Base-by-base conservation (phyloP, 1,139 yeast species). In the Zygosaccharomyces pseudobailii region DNA sequence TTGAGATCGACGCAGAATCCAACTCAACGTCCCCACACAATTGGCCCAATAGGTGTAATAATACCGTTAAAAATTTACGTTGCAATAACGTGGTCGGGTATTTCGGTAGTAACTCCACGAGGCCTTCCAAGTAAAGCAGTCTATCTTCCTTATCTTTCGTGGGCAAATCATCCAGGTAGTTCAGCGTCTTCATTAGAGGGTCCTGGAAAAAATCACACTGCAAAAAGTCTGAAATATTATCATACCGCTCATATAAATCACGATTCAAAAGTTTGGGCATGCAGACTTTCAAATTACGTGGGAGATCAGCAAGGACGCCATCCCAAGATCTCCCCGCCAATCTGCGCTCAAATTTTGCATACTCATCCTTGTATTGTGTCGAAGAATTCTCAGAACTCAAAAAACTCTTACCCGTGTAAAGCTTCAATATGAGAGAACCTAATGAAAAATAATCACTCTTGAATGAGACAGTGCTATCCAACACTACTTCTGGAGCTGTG, bases 381-480 rank as follows among this genome's bases (percentile, higher is more conserved):
- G 73, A 63, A 40, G 75, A 79, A 55, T 69, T 75, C 33, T 73
- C 70, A 40, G 81, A 75, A 48, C 71, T 74, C 52, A 84, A 70
- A 43, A 70, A 34, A 6, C 74, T 60, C 40, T 59, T 61, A 10
- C 78, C 80, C 1, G 77, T 75, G 58, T 83, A 86, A 5, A 90
- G 66, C 52, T 80, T 82, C 62, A 75, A 82, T 2, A 89, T 79
- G 50, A 92, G 66, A 55, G 88, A 77, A 0, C 95, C 95, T 13
- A 87, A 55, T 0, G 96, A 82, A 75, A 92, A 92, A 36, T 87
- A 78, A 62, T 92, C 98, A 59, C 86, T 84, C 23, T 82, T 80
- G 36, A 79, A 78, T 41, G 79, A 82, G 17, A 87, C 69, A 31
- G 76, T 71, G 51, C 78, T 78, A 43, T 83, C 85, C 9, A 80